Evolutionary conservation across 345 rosid species (phyloP).

Genomic region (Citrus mangshanensis): DNA sequence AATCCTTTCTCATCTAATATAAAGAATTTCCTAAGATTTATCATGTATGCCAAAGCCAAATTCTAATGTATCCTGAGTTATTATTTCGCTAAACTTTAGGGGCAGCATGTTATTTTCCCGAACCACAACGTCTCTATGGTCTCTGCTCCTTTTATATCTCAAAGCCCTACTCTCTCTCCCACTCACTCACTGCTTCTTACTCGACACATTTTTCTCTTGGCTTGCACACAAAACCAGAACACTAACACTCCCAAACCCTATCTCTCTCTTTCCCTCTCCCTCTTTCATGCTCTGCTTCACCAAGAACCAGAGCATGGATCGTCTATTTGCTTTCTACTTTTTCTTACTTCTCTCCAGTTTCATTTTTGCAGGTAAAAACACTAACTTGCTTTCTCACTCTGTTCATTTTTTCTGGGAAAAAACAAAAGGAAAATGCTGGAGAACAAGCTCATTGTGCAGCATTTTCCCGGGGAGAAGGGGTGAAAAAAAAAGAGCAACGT

Average conservation of each 20-base stretch:
- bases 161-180: neutral
- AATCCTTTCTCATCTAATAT: no score
- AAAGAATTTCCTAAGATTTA: neutral
- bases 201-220: neutral
- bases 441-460: neutral
- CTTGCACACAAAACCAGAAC: neutral
- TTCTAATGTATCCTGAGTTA: neutral
- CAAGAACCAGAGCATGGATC: slow-evolving; percentile 26
- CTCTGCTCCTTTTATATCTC: neutral
- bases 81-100: neutral
- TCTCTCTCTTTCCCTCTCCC: neutral
- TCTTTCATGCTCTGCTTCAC: neutral
- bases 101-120: neutral
- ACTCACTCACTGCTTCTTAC: neutral
- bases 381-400: neutral
- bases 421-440: neutral
- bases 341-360: slow-evolving; percentile 12
- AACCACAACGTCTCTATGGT: neutral
- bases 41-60: neutral
- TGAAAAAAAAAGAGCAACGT: neutral
- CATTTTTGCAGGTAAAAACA: slow-evolving; percentile 27
- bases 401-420: neutral
- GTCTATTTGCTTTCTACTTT: neutral
- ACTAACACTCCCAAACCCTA: neutral
- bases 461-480: neutral